A percentile compares a stretch with the other conserved stretches of the same genome.
These are phyloP conservation scores for Oryza australiensis DNA, from an alignment of 176 grass and related monocot genomes.

Conservation along the genomic window DNA sequence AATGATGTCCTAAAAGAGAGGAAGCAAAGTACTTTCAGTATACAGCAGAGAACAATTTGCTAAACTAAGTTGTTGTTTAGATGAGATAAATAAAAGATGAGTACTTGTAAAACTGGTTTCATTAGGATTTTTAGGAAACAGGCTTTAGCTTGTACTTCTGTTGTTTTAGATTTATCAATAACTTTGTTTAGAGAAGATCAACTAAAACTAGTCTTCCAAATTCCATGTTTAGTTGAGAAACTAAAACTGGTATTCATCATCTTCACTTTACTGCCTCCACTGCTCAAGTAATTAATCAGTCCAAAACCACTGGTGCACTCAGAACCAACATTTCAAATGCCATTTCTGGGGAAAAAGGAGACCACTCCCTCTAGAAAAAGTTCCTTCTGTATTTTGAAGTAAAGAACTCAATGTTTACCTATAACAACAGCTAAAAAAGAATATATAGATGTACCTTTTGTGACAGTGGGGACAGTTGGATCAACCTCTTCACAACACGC, in stretches of 20 bases:
- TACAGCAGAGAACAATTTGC: not conserved
- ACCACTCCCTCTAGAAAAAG: not conserved
- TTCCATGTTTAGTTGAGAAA: not conserved
- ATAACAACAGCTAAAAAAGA: conserved; percentile 7
- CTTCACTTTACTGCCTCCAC: too few species aligned
- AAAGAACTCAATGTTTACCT: conserved; percentile 19
- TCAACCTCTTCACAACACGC: conserved; percentile 78
- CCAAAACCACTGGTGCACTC: too few species aligned
- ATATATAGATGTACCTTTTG: conserved; percentile 56
- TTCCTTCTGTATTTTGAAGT: not conserved
- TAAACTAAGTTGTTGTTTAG: not conserved
- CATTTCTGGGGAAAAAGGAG: too few species aligned
- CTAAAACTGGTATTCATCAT: too few species aligned
- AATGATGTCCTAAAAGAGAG: conserved; percentile 59
- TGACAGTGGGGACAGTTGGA: conserved; percentile 75
- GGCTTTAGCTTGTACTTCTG: not conserved
- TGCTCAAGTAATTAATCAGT: too few species aligned
- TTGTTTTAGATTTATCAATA: not conserved
- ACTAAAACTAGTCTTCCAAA: not conserved
- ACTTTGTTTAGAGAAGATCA: not conserved
- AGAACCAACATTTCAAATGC: too few species aligned
- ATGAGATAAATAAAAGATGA: not conserved
- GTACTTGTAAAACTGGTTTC: not conserved
- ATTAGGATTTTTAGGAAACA: not conserved
- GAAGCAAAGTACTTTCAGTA: conserved; percentile 21